Percentiles rank a stretch among this genome's conserved stretches.
These are phyloP conservation scores for Cryptococcus neoformans DNA, from an alignment of 1,284 basidiomycete species.

Conservation along the genomic window DNA sequence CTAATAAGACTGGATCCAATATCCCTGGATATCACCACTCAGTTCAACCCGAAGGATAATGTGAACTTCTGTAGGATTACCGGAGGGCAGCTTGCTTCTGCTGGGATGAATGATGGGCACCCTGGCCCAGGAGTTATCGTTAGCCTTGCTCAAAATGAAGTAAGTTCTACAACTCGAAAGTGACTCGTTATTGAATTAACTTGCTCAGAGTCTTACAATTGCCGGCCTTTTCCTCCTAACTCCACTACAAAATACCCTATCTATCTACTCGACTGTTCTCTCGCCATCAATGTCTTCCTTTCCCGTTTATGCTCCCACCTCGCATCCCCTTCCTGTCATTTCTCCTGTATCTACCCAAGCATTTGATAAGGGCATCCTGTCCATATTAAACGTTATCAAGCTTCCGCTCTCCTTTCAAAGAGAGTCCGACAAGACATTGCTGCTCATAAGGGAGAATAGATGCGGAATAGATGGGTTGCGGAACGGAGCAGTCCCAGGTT, in stretches of 20 bases:
- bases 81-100: slow-evolving; percentile 9
- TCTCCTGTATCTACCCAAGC: background rate
- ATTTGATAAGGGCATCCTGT: background rate
- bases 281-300: slow-evolving; percentile 49
- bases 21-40: slow-evolving; percentile 5
- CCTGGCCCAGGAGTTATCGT: slow-evolving; percentile 31
- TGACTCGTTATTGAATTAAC: background rate
- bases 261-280: slow-evolving; percentile 40
- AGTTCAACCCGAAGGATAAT: slow-evolving; percentile 21
- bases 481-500: slow-evolving; percentile 42
- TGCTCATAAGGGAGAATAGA: slow-evolving; percentile 38
- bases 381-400: background rate
- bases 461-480: slow-evolving; percentile 41
- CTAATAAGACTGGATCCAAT: too few species aligned
- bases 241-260: slow-evolving; percentile 30
- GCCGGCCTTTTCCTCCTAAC: slow-evolving; percentile 38
- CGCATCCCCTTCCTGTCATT: slow-evolving; percentile 55
- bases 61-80: slow-evolving; percentile 22
- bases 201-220: slow-evolving; percentile 13
- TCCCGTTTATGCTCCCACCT: slow-evolving; percentile 53
- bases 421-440: slow-evolving; percentile 15
- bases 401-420: slow-evolving; percentile 5
- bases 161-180: slow-evolving; percentile 15
- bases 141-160: slow-evolving; percentile 32
- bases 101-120: slow-evolving; percentile 16